These are phyloP conservation scores for Aspergillus amoenus DNA, from an alignment of 2,329 filamentous ascomycete genomes.

Conservation along the genomic window DNA sequence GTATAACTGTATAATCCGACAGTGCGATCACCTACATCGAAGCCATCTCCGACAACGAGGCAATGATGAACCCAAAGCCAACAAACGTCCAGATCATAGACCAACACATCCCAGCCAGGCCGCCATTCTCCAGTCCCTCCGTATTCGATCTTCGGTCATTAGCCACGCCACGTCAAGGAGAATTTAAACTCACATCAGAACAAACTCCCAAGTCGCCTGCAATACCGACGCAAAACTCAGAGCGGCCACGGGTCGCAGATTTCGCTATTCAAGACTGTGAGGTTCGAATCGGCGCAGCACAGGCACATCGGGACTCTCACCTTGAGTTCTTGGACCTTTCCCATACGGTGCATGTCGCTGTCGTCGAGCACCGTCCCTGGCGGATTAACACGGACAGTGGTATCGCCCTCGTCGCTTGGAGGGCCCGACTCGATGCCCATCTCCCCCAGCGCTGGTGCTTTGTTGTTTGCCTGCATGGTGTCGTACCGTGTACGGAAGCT, in stretches of 20 bases:
- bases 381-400: neutral
- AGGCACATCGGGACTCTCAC: slow-evolving; percentile 8
- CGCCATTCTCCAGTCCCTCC: slow-evolving; percentile 26
- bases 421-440: slow-evolving; percentile 10
- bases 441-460: neutral
- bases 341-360: slow-evolving; percentile 32
- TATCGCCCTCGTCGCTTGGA: neutral
- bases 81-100: slow-evolving; percentile 54
- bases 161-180: neutral
- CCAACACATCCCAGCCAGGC: slow-evolving; percentile 29
- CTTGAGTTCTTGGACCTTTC: slow-evolving; percentile 32
- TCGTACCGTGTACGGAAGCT: too few relatives aligned
- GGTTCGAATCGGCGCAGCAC: neutral
- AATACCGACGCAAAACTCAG: slow-evolving; percentile 36
- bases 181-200: slow-evolving; percentile 28
- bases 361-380: slow-evolving; percentile 21
- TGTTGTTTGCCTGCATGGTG: neutral
- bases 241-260: slow-evolving; percentile 33
- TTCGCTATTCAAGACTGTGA: slow-evolving; percentile 25
- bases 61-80: slow-evolving; percentile 63
- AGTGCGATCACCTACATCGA: slow-evolving; percentile 28
- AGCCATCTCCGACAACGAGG: slow-evolving; percentile 63
- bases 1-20: neutral
- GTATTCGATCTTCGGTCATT: slow-evolving; percentile 19
- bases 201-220: slow-evolving; percentile 38